These are phyloP conservation scores for Coniosporium apollinis DNA, from an alignment of 495 filamentous ascomycete species.

Conservation along the genomic window DNA sequence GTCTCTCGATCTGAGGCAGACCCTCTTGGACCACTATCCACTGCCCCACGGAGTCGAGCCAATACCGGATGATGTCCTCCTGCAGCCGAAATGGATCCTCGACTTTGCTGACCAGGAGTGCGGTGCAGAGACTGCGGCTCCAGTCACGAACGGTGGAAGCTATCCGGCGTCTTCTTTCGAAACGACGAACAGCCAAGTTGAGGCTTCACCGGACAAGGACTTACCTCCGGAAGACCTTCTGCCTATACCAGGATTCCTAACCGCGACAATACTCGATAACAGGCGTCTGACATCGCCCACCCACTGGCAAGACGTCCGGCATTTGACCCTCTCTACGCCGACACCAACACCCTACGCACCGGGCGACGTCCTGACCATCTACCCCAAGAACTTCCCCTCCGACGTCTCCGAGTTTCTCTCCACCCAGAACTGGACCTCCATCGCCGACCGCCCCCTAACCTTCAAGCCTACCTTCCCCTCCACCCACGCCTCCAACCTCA, in stretches of 20 bases:
- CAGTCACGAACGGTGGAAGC: neutral
- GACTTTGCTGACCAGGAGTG: constrained; percentile 19
- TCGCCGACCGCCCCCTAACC: constrained; percentile 48
- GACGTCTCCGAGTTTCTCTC: constrained; percentile 62
- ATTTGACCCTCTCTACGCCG: constrained; percentile 40
- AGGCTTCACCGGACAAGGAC: neutral
- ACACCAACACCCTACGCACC: constrained; percentile 36
- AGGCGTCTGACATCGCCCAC: constrained; percentile 50
- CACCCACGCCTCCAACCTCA: constrained; percentile 6
- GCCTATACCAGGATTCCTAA: constrained; percentile 35
- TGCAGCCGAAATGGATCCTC: constrained; percentile 70
- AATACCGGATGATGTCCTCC: constrained; percentile 56
- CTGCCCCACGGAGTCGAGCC: constrained; percentile 46
- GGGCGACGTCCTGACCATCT: constrained; percentile 62
- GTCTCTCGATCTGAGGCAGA: constrained; percentile 44
- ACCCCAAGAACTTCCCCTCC: constrained; percentile 66
- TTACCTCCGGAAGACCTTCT: constrained; percentile 29
- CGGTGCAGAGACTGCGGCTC: neutral
- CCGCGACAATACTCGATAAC: constrained; percentile 36
- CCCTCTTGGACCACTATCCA: constrained; percentile 50
- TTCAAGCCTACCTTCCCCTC: constrained; percentile 30
- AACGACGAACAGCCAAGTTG: neutral
- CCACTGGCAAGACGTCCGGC: constrained; percentile 93
- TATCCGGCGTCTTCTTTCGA: too few relatives aligned
- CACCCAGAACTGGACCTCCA: constrained; percentile 54